Base-by-base conservation (phyloP, 2,329 filamentous ascomycete genomes). In the Paecilomyces fulvus region DNA sequence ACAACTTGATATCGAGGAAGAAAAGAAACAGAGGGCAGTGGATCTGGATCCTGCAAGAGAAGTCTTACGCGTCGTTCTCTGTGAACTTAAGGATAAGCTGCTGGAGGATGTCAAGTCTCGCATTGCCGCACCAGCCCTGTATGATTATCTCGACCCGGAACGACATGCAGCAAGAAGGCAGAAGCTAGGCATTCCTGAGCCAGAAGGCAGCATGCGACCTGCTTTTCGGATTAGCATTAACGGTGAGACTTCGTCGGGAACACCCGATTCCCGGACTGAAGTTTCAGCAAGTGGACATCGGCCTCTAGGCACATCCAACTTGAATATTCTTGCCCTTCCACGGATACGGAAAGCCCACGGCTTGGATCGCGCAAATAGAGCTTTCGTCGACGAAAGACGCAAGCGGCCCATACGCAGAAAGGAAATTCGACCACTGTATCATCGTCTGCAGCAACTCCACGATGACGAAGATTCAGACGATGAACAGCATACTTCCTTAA, bases 11-110 rank as follows among this genome's bases (percentile, higher is more conserved):
- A 69, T 92, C 7, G 91, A 96, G 67, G 88, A 94, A 63, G 92
- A 97, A 71, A 96, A 94, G 76, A 86, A 85, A 67, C 87, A 92
- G 64, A 81, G 92, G 54, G 92, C 92, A 17, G 87, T 88, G 66
- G 88, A 95, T 68, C 83, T 96, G 61, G 92, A 99, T 71, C 92
- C 94, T n/a, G 89, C 92, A 3, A 76, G 80, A 52, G 92, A 95
- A 67, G 92, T 94, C 31, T 79, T 91, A 43, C 85, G 92, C 59
- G 82, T 89, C 49, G 82, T 96, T 54, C 83, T 87, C 53, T 83
- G 84, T 54, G 92, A 97, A 70, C 78, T 99, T 68, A 86, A 84
- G 58, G 89, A 95, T 68, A 94, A 95, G 70, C 77, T 99, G 33
- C 84, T 97, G 60, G 84, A 88, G 61, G 91, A 96, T 69, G 89